Evolutionary conservation across 2,329 filamentous ascomycete species (phyloP), one percentile per base, ranked within the genome.

Genomic region (Fusarium caatingaense): DNA sequence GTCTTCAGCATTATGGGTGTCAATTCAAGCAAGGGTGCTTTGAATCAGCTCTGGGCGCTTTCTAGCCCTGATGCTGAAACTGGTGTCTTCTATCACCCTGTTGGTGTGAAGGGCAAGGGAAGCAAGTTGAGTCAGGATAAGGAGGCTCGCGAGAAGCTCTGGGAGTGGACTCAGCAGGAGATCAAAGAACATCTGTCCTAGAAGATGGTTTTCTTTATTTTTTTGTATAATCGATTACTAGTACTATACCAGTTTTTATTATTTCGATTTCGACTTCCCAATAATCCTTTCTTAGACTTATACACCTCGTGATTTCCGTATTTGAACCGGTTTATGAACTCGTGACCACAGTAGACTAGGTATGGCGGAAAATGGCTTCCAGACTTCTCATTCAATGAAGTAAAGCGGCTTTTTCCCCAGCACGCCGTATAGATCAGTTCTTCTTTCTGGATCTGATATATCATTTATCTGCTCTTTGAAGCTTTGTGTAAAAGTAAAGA

Each of bases 121-220:
- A 63, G 57, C 4, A 63, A 63, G 6, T 2, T 62, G 6, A 47
- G 32, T 5, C 27, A 20, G 8, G 27, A 63, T 6, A 56, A 37
- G 5, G 40, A 56, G 2, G 21, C 27, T 3, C 21, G 57, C 3
- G 60, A 63, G 6, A 56, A 27, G 20, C 58, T 63, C 12, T 63
- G 60, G 60, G 60, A 63, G 1, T 63, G 57, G 57, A 62, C 60
- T 0, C 40, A 61, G 11, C 25, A 61, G 3, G 59, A 62, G 18
- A 62, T 62, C 9, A 30, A 32, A 9, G 45, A 62, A 21, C 59
- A 62, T 2, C 11, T 62, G 1, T 16, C 37, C 0, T 62, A 7
- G 44, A 5, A 3, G 5, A 3, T 9, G 5, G 8, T 6, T 7
- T 8, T 15, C 7, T 20, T 16, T 0, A 1, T 8, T 11, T 4